Conservation (phyloP, 2,329 filamentous ascomycete species). For the Zymoseptoria ardabiliae region DNA sequence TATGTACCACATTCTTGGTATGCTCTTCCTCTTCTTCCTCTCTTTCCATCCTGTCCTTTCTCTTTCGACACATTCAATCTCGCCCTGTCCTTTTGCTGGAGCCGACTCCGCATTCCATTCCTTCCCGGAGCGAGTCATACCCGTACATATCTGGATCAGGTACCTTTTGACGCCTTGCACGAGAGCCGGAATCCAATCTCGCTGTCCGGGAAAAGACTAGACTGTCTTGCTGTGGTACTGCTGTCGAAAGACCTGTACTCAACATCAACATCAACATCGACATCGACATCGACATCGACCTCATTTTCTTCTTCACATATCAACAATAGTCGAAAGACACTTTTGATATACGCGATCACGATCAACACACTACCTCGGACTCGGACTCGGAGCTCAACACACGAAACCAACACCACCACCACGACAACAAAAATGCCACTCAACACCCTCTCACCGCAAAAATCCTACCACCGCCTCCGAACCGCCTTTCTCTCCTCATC, state of each 20-base stretch:
- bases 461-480: conserved; percentile 24
- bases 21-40: not conserved
- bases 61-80: not conserved
- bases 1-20: too few species aligned
- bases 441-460: conserved; percentile 15
- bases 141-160: not conserved
- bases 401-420: not conserved
- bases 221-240: not conserved
- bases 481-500: conserved; percentile 18
- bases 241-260: conserved; percentile 2
- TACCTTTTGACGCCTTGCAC: not conserved
- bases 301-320: not conserved
- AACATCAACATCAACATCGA: not conserved
- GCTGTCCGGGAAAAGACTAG: not conserved
- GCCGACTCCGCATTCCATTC: not conserved
- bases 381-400: too few species aligned
- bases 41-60: not conserved
- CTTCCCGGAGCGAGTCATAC: not conserved
- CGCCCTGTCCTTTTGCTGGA: not conserved
- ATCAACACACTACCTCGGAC: conserved; percentile 1
- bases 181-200: not conserved
- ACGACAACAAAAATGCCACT: conserved; percentile 9
- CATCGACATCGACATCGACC: not conserved
- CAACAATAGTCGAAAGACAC: not conserved
- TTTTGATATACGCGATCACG: not conserved